Evolutionary conservation across 768 basidiomycete species (phyloP).

Genomic region (Russula sp.): DNA sequence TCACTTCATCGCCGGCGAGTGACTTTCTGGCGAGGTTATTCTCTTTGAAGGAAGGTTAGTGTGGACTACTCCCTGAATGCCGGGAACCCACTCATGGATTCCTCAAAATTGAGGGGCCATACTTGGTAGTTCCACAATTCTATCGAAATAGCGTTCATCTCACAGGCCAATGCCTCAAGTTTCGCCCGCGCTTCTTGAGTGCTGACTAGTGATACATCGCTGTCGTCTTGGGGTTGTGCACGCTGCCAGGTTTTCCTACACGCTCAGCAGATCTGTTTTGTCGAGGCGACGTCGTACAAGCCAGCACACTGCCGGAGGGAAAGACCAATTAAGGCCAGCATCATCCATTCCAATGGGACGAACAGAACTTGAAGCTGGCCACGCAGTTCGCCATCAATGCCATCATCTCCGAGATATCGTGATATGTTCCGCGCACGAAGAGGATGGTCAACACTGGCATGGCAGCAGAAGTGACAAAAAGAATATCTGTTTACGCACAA

Average conservation of each 20-base stretch:
- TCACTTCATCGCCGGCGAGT: constrained; percentile 48
- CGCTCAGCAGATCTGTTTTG: constrained; percentile 51
- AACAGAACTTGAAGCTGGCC: constrained; percentile 73
- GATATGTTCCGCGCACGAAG: constrained; percentile 76
- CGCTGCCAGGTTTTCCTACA: constrained; percentile 57
- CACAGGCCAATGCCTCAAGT: constrained; percentile 64
- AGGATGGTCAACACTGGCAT: constrained; percentile 1
- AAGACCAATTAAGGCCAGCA: constrained; percentile 55
- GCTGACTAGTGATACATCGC: constrained; percentile 46
- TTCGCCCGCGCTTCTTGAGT: constrained; percentile 57
- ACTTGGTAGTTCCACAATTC: constrained; percentile 80
- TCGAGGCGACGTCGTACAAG: not conserved
- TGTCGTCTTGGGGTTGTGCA: constrained; percentile 45
- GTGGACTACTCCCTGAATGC: not conserved
- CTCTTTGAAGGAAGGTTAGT: not conserved
- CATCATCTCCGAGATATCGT: constrained; percentile 67
- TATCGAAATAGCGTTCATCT: constrained; percentile 84
- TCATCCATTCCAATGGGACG: constrained; percentile 74
- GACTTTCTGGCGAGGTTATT: constrained; percentile 42
- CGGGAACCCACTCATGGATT: constrained; percentile 47
- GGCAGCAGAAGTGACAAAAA: not conserved
- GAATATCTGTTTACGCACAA: constrained; percentile 51
- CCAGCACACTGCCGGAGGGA: not conserved
- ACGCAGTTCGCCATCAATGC: constrained; percentile 69
- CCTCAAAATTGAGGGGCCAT: constrained; percentile 33